Conservation (phyloP, 441 rosid genomes). For the Arabidopsis hybrid region DNA sequence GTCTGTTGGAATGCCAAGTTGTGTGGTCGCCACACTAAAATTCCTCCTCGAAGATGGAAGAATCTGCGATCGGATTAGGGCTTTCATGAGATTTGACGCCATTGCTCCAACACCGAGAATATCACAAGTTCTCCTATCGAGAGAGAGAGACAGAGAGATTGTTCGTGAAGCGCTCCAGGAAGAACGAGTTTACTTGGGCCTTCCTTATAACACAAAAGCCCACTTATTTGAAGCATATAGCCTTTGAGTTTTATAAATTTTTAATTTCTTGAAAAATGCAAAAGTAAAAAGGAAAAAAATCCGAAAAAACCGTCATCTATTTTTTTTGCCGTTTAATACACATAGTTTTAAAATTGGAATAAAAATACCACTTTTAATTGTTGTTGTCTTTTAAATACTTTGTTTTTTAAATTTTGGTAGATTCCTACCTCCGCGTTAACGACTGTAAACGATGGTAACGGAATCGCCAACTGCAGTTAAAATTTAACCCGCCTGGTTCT, state of each 20-base stretch:
- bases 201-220: background rate
- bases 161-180: background rate
- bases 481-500: too few species aligned
- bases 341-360: too few species aligned
- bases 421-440: too few species aligned
- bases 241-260: background rate
- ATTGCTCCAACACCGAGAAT: constrained; percentile 37
- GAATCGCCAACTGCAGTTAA: too few species aligned
- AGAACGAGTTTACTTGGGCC: constrained; percentile 23
- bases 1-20: constrained; percentile 50
- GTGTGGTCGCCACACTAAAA: constrained; percentile 55
- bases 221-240: background rate
- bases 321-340: too few species aligned
- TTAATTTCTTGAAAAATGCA: background rate
- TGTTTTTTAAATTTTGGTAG: too few species aligned
- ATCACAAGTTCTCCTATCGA: constrained; percentile 14
- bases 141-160: background rate
- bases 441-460: too few species aligned
- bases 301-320: too few species aligned
- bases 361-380: too few species aligned
- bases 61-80: constrained; percentile 62
- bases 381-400: too few species aligned
- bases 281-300: background rate
- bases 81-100: constrained; percentile 69
- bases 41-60: constrained; percentile 55